phyloP scores from a whole-genome alignment of 805 yeast genomes.

The Wickerhamomyces queroliae region DNA sequence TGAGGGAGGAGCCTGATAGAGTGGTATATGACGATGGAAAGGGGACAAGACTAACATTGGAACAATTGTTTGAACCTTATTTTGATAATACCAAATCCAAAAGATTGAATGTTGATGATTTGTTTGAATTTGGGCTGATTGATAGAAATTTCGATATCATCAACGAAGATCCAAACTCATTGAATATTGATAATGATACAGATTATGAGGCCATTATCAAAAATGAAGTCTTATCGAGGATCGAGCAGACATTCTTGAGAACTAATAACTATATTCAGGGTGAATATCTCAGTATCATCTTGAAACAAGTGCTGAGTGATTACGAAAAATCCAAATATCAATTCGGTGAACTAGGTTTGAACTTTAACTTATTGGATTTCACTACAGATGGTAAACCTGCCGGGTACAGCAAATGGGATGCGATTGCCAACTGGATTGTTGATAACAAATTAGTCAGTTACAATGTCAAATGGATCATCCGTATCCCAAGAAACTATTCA shows the following conservation, averaged over 20 bases:
- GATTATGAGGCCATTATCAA: conserved; percentile 17
- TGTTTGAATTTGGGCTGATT: conserved; percentile 23
- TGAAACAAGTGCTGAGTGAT: conserved; percentile 26
- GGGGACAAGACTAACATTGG: conserved; percentile 20
- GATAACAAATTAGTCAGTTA: conserved; percentile 32
- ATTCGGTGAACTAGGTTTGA: conserved; percentile 30
- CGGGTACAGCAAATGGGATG: conserved; percentile 20
- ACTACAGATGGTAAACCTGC: conserved; percentile 5
- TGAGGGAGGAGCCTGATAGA: conserved; percentile 29
- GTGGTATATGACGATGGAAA: conserved; percentile 23
- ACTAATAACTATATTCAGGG: conserved; percentile 32
- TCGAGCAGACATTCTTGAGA: conserved; percentile 30
- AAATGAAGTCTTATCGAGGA: conserved; percentile 21
- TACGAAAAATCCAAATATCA: conserved; percentile 35
- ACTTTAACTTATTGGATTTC: conserved; percentile 21
- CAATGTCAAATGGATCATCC: conserved; percentile 33
- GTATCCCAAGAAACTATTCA: conserved; percentile 26
- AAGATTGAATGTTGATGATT: conserved; percentile 22
- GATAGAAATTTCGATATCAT: conserved; percentile 19
- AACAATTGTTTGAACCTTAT: conserved; percentile 21
- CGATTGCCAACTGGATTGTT: conserved; percentile 29
- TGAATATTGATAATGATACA: conserved; percentile 16
- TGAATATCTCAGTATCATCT: conserved; percentile 29
- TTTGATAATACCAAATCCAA: conserved; percentile 22
- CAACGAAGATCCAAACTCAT: conserved; percentile 9